Percentiles rank a stretch among this genome's conserved stretches.
These are phyloP conservation scores for Aspergillus haitiensis DNA, from an alignment of 495 filamentous ascomycete species.

Conservation along the genomic window DNA sequence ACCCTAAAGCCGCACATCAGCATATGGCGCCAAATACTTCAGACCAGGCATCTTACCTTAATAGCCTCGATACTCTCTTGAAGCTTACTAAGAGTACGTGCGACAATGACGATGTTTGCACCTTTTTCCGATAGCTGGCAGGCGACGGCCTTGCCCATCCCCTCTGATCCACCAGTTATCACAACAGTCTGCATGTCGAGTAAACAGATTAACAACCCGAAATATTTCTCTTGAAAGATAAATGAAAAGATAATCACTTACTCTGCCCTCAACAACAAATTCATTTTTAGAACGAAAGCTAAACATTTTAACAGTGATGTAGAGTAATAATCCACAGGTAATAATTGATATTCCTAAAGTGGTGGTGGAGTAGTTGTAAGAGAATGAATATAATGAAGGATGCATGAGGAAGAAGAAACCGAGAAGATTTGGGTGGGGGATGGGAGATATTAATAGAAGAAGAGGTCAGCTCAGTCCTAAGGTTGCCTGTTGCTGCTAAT, in stretches of 20 bases:
- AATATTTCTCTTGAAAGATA: background rate
- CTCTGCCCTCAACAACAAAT: conserved; percentile 78
- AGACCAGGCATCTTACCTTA: conserved; percentile 41
- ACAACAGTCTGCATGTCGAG: conserved; percentile 64
- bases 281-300: conserved; percentile 67
- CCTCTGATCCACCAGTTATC: conserved; percentile 89
- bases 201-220: conserved; percentile 18
- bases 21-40: background rate
- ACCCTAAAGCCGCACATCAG: conserved; percentile 42
- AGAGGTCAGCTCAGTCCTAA: background rate
- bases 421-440: conserved; percentile 9
- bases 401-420: conserved; percentile 31
- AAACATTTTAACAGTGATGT: conserved; percentile 59
- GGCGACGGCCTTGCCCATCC: conserved; percentile 78
- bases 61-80: conserved; percentile 66
- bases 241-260: conserved; percentile 41
- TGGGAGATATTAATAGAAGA: background rate
- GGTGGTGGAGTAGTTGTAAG: conserved; percentile 30
- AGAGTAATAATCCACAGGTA: conserved; percentile 48
- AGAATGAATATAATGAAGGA: conserved; percentile 29
- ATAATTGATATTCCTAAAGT: conserved; percentile 45
- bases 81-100: conserved; percentile 76
- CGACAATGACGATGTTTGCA: conserved; percentile 82
- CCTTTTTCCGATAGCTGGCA: conserved; percentile 76
- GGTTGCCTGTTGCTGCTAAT: background rate